phyloP scores from a whole-genome alignment of 2,329 filamentous ascomycete genomes.

The Amylocarpus encephaloides region DNA sequence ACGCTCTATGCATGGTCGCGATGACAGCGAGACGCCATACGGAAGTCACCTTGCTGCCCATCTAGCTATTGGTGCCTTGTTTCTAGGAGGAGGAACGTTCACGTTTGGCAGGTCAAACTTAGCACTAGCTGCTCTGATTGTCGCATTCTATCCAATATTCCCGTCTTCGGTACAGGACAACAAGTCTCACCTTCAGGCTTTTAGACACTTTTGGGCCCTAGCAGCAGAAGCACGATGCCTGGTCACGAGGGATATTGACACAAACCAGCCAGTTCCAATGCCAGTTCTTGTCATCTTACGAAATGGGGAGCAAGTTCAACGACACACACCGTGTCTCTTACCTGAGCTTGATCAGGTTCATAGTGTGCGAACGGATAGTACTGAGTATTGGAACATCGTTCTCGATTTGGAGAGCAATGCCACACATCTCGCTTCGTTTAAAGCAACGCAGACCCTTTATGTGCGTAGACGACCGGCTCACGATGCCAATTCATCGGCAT shows the following conservation, averaged over 20 bases:
- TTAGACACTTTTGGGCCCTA: constrained; percentile 95
- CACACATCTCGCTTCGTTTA: constrained; percentile 51
- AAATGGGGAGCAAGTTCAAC: constrained; percentile 18
- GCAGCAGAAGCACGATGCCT: constrained; percentile 86
- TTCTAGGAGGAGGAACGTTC: constrained; percentile 85
- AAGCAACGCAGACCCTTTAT: constrained; percentile 54
- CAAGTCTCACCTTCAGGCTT: constrained; percentile 87
- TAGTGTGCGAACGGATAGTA: constrained; percentile 42
- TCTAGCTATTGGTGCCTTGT: constrained; percentile 83
- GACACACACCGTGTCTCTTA: constrained; percentile 34
- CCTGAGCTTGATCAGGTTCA: constrained; percentile 44
- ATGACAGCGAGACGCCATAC: constrained; percentile 78
- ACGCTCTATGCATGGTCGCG: constrained; percentile 79
- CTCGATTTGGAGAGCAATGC: constrained; percentile 56
- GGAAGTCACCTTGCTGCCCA: constrained; percentile 91
- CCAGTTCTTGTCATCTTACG: constrained; percentile 53
- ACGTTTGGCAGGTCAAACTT: constrained; percentile 86
- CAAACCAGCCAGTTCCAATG: constrained; percentile 69
- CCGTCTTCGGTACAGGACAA: constrained; percentile 88
- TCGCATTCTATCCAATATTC: constrained; percentile 91
- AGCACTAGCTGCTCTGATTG: constrained; percentile 77
- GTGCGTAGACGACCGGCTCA: constrained; percentile 53
- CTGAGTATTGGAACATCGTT: constrained; percentile 62
- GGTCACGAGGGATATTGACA: constrained; percentile 80
- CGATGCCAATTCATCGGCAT: constrained; percentile 50